These are phyloP conservation scores for Alternaria ethzedia DNA, from an alignment of 2,329 filamentous ascomycete species.

Conservation along the genomic window DNA sequence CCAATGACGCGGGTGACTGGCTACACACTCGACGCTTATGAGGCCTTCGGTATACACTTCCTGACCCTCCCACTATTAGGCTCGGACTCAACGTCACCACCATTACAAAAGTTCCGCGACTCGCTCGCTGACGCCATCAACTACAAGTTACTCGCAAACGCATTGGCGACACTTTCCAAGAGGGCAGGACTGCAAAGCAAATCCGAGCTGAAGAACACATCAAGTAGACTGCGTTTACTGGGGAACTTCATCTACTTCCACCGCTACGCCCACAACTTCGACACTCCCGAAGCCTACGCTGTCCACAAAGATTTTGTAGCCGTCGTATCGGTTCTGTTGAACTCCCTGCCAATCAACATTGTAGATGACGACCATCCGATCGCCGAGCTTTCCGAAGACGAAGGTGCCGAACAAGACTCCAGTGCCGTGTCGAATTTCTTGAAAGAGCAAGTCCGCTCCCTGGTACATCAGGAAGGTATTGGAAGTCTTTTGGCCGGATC, in stretches of 20 bases:
- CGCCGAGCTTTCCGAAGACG: constrained; percentile 35
- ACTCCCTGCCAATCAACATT: constrained; percentile 62
- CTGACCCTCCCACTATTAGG: constrained; percentile 50
- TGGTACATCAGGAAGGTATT: constrained; percentile 79
- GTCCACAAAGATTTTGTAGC: constrained; percentile 62
- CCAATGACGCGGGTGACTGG: constrained; percentile 44
- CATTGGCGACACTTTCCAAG: constrained; percentile 40
- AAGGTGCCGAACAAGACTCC: constrained; percentile 20
- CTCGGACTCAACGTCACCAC: constrained; percentile 28
- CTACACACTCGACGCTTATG: constrained; percentile 47
- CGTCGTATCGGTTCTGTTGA: constrained; percentile 63
- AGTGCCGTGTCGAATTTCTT: constrained; percentile 59
- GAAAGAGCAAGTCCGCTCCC: constrained; percentile 68
- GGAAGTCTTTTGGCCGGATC: constrained; percentile 63
- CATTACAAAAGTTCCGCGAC: constrained; percentile 36
- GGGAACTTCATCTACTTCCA: constrained; percentile 66
- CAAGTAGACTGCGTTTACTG: constrained; percentile 62
- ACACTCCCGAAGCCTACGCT: constrained; percentile 48
- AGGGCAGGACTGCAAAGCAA: constrained; percentile 32
- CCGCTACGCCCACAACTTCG: constrained; percentile 54
- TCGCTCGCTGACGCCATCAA: constrained; percentile 57
- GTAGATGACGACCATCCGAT: constrained; percentile 55
- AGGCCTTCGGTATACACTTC: constrained; percentile 51
- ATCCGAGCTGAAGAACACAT: constrained; percentile 40
- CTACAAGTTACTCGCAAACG: constrained; percentile 54